Evolutionary conservation across 2,329 filamentous ascomycete genomes (phyloP).

Genomic region (Colletotrichum tropicale): DNA sequence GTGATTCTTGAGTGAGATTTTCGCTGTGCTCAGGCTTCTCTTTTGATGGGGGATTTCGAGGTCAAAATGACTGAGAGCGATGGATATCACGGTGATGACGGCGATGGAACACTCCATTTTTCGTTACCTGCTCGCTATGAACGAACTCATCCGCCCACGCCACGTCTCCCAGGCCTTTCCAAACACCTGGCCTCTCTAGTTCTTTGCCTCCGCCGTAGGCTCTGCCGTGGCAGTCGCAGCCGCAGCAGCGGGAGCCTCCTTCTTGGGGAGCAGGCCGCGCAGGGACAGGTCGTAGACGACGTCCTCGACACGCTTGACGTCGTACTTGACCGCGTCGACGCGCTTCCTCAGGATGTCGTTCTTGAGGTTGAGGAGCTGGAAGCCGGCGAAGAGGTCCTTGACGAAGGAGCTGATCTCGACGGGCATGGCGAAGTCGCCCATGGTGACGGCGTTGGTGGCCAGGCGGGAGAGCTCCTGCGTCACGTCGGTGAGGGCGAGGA

Average conservation of each 20-base stretch:
- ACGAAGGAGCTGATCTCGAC: constrained; percentile 89
- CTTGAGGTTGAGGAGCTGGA: constrained; percentile 96
- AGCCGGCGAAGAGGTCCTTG: constrained; percentile 94
- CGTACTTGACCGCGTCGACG: constrained; percentile 94
- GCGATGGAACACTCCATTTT: background rate
- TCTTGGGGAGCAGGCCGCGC: constrained; percentile 73
- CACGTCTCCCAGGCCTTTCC: background rate
- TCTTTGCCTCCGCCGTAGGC: background rate
- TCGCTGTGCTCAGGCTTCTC: background rate
- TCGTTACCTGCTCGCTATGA: background rate
- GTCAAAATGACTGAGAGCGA: fast-evolving
- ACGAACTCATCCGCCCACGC: background rate
- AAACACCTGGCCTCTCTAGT: background rate
- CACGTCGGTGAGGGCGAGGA: constrained; percentile 84
- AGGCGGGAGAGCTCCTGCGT: constrained; percentile 91
- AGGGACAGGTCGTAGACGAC: constrained; percentile 95
- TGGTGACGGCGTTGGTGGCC: constrained; percentile 91
- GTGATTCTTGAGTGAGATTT: background rate
- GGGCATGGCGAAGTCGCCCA: constrained; percentile 86
- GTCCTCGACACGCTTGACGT: constrained; percentile 97
- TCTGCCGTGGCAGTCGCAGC: background rate
- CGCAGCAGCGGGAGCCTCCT: background rate
- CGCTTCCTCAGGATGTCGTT: constrained; percentile 89
- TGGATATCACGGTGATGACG: background rate
- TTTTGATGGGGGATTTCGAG: background rate